These are phyloP conservation scores for Acanthochlamys bracteata DNA, from an alignment of 106 monocot species.

Conservation along the genomic window DNA sequence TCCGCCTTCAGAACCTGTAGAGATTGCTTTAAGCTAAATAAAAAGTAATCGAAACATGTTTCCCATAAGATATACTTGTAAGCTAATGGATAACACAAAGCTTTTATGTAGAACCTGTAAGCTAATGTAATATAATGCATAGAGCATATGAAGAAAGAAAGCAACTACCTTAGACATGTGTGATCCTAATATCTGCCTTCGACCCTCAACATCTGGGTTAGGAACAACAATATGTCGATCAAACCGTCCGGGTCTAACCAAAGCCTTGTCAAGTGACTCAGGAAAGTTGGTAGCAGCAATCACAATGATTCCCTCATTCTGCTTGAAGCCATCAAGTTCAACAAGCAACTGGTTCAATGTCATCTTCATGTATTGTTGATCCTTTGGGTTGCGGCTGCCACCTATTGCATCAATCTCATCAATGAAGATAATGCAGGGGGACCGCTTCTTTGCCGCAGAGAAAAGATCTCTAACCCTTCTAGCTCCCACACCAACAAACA, in stretches of 20 bases:
- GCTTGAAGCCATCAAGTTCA: conserved; percentile 98
- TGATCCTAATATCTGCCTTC: conserved; percentile 81
- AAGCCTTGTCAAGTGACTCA: conserved; percentile 91
- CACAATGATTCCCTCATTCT: conserved; percentile 98
- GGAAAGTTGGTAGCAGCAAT: conserved; percentile 99
- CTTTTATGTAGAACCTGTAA: neutral
- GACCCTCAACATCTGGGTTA: conserved; percentile 95
- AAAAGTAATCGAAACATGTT: no score
- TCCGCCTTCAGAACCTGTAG: conserved; percentile 74
- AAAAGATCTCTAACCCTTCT: conserved; percentile 92
- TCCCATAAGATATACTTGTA: no score
- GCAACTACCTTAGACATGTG: conserved; percentile 94
- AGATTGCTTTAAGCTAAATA: neutral
- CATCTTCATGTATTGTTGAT: conserved; percentile 99
- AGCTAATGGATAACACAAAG: no score
- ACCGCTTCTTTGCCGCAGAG: conserved; percentile 83
- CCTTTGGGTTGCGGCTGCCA: conserved; percentile 97
- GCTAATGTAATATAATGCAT: neutral
- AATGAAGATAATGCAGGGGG: conserved; percentile 96
- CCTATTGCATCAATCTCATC: conserved; percentile 99
- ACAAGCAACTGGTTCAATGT: conserved; percentile 94
- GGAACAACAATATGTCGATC: conserved; percentile 97
- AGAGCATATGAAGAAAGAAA: conserved; percentile 1
- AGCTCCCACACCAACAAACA: conserved; percentile 99
- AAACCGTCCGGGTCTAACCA: conserved; percentile 94